Conservation (phyloP, 1,284 basidiomycete genomes). For the Apiotrichum veenhuisii region DNA sequence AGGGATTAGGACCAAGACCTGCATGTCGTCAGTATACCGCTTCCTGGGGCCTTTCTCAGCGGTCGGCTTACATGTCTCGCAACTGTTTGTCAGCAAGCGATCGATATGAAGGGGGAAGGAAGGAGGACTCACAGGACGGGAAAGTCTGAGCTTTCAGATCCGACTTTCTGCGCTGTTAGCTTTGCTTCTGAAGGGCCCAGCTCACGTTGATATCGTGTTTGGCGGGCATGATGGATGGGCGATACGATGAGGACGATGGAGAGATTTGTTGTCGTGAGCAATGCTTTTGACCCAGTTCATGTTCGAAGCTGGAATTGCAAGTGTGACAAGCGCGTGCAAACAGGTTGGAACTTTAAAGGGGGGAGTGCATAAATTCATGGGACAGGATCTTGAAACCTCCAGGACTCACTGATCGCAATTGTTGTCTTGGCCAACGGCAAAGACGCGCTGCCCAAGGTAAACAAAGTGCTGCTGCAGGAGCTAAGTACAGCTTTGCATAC, state of each 20-base stretch:
- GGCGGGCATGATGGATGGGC: constrained; percentile 28
- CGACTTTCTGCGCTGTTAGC: constrained; percentile 41
- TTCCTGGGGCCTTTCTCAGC: not conserved
- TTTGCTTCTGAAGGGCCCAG: not conserved
- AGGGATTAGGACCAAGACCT: constrained; percentile 84
- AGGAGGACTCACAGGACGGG: constrained; percentile 44
- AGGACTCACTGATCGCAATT: no score
- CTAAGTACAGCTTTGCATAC: no score
- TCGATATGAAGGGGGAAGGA: not conserved
- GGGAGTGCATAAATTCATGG: not conserved
- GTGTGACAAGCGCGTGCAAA: not conserved
- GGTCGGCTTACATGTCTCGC: constrained; percentile 73
- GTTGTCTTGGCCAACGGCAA: no score
- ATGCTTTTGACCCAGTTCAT: no score
- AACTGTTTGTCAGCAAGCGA: constrained; percentile 33
- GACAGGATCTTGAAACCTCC: not conserved
- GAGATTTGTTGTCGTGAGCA: not conserved
- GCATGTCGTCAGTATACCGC: constrained; percentile 1
- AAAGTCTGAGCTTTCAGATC: constrained; percentile 49
- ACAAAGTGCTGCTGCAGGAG: no score
- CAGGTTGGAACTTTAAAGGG: not conserved
- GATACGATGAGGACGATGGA: not conserved
- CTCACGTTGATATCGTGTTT: constrained; percentile 51
- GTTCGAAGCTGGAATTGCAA: no score
- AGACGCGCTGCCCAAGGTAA: no score